Conservation (phyloP, 2,329 filamentous ascomycete genomes). For the Clonostachys solani region DNA sequence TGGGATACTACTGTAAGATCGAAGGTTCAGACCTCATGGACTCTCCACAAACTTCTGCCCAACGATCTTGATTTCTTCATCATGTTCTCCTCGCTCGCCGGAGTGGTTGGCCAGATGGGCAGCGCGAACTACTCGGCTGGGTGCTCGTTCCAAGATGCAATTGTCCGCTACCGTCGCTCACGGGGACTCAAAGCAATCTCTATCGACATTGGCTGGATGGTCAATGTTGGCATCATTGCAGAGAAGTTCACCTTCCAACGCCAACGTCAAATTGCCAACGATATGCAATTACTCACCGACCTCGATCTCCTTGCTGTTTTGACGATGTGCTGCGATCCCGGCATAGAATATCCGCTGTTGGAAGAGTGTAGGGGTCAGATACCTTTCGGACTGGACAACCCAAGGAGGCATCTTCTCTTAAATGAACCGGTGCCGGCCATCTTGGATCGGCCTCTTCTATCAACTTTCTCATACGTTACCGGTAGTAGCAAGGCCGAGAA, state of each 20-base stretch:
- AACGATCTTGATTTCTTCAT: slow-evolving; percentile 5
- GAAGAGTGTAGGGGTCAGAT: background rate
- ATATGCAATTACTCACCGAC: background rate
- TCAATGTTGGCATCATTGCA: slow-evolving; percentile 10
- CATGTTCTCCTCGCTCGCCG: slow-evolving; percentile 16
- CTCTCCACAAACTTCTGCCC: slow-evolving; percentile 12
- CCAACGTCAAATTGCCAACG: background rate
- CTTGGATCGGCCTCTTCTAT: background rate
- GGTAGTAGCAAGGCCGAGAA: background rate
- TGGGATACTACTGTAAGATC: slow-evolving; percentile 17
- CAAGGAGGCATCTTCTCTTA: background rate
- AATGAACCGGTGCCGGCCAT: background rate
- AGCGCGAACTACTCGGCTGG: slow-evolving; percentile 26
- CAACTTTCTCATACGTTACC: background rate
- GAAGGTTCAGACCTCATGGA: slow-evolving; percentile 22
- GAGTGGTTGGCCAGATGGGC: slow-evolving; percentile 14
- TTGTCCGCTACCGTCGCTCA: slow-evolving; percentile 15
- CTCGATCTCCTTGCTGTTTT: background rate
- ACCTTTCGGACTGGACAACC: background rate
- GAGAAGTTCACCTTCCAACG: background rate
- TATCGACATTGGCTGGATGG: slow-evolving; percentile 12
- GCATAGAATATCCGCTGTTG: background rate
- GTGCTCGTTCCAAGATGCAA: slow-evolving; percentile 25
- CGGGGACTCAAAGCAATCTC: background rate
- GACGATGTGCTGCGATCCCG: background rate